Base-by-base conservation (phyloP, 371 early-diverging fungal genomes). In the Lichtheimia ornata region DNA sequence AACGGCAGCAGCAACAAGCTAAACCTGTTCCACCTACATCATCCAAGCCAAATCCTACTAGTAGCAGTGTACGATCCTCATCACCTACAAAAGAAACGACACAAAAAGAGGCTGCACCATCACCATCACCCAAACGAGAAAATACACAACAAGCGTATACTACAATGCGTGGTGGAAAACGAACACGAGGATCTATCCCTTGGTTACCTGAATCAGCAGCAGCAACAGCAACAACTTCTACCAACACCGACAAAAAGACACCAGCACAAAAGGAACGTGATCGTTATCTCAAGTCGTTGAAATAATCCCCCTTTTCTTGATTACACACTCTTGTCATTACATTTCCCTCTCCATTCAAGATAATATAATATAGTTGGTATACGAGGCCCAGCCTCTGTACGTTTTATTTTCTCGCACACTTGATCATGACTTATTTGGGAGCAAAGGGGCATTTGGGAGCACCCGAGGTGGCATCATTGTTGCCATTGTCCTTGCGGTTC, bases 361-460 rank as follows among this genome's bases (percentile, higher is more conserved):
- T 35, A 11, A 35, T 35, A 35, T 35, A 35, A 35, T 35, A 35
- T 35, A 35, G 35, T 35, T 9, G 35, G 35, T 35, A 35, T 35
- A 35, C 35, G 35, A 35, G 35, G 47, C 47, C 47, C 47, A 47
- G 47, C 47, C 47, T 49, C 40, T 56, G 22, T 56, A 41, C 30
- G 11, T 35, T 35, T 35, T 35, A 35, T 35, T 9, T 35, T 6
- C 6, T 5, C 11, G 9, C 35, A 35, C 35, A 27, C 12, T 12
- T n/a, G 28, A 6, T 4, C 1, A 15, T 50, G 40, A 45, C 61
- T 54, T 54, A 64, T 62, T 73, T 51, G 18, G 75, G 72, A 42
- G 65, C 66, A 64, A 80, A 78, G 56, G 78, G 80, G 56, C 80
- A 80, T 59, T 76, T 78, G 64, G 67, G 57, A 50, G 64, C 60